Conservation (phyloP, 495 filamentous ascomycete genomes). For the Sabuloglossum arenarium region DNA sequence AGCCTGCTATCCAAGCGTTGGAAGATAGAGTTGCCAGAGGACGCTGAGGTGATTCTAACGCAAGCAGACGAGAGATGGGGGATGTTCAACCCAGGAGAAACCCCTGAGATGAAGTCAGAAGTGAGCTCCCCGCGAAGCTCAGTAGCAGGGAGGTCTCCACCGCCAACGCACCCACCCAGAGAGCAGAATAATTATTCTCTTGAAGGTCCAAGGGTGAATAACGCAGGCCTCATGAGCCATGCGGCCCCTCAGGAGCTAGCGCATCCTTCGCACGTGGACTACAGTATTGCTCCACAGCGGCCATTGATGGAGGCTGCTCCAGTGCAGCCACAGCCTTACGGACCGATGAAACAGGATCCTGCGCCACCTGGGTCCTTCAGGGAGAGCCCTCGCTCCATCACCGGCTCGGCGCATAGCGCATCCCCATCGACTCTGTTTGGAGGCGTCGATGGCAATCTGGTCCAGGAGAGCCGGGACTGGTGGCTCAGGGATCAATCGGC, state of each 20-base stretch:
- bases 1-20: conserved; percentile 72
- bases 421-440: conserved; percentile 22
- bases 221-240: background rate
- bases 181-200: background rate
- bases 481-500: conserved; percentile 30
- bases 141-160: background rate
- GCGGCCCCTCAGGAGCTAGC: background rate
- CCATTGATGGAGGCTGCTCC: background rate
- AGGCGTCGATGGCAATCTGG: conserved; percentile 19
- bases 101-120: background rate
- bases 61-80: background rate
- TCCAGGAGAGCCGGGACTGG: conserved; percentile 37
- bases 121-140: background rate
- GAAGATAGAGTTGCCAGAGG: conserved; percentile 69
- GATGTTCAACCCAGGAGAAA: background rate
- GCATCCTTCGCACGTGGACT: background rate
- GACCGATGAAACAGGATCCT: background rate
- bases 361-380: background rate
- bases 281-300: background rate
- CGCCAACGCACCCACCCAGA: background rate
- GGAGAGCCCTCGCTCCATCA: background rate
- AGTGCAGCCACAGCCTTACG: background rate
- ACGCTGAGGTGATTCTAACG: conserved; percentile 47
- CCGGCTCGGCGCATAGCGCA: background rate
- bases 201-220: too few species aligned